A percentile compares a stretch with the other conserved stretches of the same genome.
Evolutionary conservation across 352 stramenopile species (phyloP).

Genomic region (Pythium dissotocum): DNA sequence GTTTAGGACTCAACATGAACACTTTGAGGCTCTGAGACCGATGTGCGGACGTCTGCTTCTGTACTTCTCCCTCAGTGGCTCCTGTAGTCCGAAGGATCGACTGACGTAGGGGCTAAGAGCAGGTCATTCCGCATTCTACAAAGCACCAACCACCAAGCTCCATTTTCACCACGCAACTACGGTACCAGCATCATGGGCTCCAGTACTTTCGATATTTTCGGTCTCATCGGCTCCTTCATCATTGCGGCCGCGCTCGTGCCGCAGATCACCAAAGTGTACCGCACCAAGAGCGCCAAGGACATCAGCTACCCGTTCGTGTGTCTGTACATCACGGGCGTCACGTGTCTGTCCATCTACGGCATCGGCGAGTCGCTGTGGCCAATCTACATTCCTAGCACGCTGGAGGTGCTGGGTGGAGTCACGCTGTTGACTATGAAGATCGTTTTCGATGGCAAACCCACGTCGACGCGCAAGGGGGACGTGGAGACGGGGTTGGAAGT

Average conservation of each 20-base stretch:
- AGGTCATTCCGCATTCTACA: not conserved
- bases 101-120: not conserved
- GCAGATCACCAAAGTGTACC: conserved; percentile 58
- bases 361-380: conserved; percentile 49
- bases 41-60: not conserved
- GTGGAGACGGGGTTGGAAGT: not conserved
- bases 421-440: conserved; percentile 45
- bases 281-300: conserved; percentile 48
- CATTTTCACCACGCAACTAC: not conserved
- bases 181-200: not conserved
- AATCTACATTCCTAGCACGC: conserved; percentile 48
- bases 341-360: conserved; percentile 44
- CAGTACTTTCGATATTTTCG: conserved; percentile 42
- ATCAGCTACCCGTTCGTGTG: conserved; percentile 47
- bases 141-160: not conserved
- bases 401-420: conserved; percentile 40
- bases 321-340: conserved; percentile 43
- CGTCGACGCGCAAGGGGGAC: not conserved
- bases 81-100: not conserved
- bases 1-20: not conserved
- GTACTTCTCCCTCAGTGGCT: not conserved
- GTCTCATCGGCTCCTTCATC: conserved; percentile 58
- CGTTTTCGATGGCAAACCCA: conserved; percentile 28
- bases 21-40: too few species aligned
- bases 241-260: conserved; percentile 52